Evolutionary conservation across 164 flowering plant genomes (phyloP).

Genomic region (Kingdonia uniflora): DNA sequence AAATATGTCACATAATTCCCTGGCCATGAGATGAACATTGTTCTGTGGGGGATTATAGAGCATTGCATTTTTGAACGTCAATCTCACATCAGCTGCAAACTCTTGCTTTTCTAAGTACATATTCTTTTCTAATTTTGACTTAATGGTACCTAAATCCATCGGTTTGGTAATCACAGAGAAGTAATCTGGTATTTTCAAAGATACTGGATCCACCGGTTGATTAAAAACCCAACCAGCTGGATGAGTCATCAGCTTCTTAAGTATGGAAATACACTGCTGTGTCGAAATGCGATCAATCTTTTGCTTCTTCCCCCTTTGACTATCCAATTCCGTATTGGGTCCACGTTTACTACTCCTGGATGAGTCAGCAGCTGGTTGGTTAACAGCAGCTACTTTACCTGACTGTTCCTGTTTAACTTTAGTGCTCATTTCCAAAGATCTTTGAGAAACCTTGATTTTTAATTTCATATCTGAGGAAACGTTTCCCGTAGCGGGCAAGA

Average conservation of each 20-base stretch:
- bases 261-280: slow-evolving; percentile 36
- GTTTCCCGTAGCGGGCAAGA: too few species aligned
- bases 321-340: slow-evolving; percentile 16
- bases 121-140: slow-evolving; percentile 36
- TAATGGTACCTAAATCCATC: slow-evolving; percentile 91
- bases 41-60: slow-evolving; percentile 60
- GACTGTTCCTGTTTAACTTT: too few species aligned
- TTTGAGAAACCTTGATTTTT: too few species aligned
- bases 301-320: slow-evolving; percentile 33
- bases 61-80: slow-evolving; percentile 89
- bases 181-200: slow-evolving; percentile 62
- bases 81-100: slow-evolving; percentile 72
- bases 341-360: slow-evolving; percentile 36
- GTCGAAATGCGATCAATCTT: slow-evolving; percentile 37
- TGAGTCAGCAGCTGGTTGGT: too few species aligned
- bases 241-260: slow-evolving; percentile 50
- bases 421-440: too few species aligned
- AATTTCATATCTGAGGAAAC: too few species aligned
- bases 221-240: slow-evolving; percentile 40
- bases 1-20: slow-evolving; percentile 33
- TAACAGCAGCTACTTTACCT: too few species aligned
- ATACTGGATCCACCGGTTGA: slow-evolving; percentile 71
- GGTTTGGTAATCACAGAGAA: slow-evolving; percentile 49
- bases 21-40: slow-evolving; percentile 49
- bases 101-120: slow-evolving; percentile 32